Evolutionary conservation across 768 basidiomycete species (phyloP).

Genomic region (Serpula lacrymans): DNA sequence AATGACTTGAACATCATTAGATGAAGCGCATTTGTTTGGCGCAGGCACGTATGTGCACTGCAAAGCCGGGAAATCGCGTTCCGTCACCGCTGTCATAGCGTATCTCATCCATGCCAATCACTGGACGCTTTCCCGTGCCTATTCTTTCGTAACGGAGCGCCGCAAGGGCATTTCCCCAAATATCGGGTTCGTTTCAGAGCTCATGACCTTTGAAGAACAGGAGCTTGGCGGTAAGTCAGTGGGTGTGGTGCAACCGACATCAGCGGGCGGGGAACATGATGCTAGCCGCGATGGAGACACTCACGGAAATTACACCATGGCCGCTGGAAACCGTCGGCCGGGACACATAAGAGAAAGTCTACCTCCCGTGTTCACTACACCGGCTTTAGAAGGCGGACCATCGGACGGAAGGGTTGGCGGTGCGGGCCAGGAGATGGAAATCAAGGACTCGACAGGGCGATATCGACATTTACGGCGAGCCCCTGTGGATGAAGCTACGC

Average conservation of each 20-base stretch:
- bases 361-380: slow-evolving; percentile 26
- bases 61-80: slow-evolving; percentile 93
- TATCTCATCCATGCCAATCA: slow-evolving; percentile 97
- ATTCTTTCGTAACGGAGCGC: slow-evolving; percentile 87
- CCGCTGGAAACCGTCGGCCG: slow-evolving; percentile 48
- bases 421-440: slow-evolving; percentile 85
- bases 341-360: slow-evolving; percentile 75
- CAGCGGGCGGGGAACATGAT: slow-evolving; percentile 21
- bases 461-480: slow-evolving; percentile 86
- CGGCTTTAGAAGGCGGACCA: slow-evolving; percentile 22
- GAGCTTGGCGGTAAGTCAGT: slow-evolving; percentile 62
- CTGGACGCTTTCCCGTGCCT: slow-evolving; percentile 91
- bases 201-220: slow-evolving; percentile 96
- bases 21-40: slow-evolving; percentile 87
- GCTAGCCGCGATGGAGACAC: slow-evolving; percentile 18
- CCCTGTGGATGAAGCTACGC: slow-evolving; percentile 82
- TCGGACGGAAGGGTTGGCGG: slow-evolving; percentile 30
- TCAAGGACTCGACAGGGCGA: slow-evolving; percentile 79
- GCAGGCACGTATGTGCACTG: slow-evolving; percentile 94
- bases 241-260: slow-evolving; percentile 19
- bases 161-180: slow-evolving; percentile 95
- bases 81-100: slow-evolving; percentile 94
- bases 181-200: slow-evolving; percentile 95
- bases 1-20: slow-evolving; percentile 35
- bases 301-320: slow-evolving; percentile 38